Percentiles rank a stretch among this genome's conserved stretches.
Evolutionary conservation across 1,139 yeast species (phyloP).

Genomic region (Kurtzmaniella natalensis): DNA sequence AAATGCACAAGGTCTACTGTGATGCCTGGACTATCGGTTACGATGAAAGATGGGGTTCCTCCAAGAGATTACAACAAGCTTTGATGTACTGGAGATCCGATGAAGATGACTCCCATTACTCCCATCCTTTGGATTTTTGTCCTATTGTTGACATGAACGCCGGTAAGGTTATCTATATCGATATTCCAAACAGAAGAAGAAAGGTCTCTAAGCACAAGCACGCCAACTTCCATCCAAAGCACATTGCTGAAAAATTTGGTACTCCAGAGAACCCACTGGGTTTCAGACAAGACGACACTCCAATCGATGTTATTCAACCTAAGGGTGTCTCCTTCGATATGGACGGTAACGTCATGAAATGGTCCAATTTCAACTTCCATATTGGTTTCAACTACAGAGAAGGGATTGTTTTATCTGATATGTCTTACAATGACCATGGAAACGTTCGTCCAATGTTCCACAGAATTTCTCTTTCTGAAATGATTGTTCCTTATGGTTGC

Average conservation of each 20-base stretch:
- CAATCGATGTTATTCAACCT: conserved; percentile 70
- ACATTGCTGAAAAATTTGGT: conserved; percentile 56
- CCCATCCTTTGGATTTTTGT: conserved; percentile 79
- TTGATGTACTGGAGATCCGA: conserved; percentile 73
- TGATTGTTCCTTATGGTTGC: conserved; percentile 81
- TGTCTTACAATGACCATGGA: conserved; percentile 71
- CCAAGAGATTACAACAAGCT: conserved; percentile 75
- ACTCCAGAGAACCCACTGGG: conserved; percentile 45
- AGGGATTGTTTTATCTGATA: conserved; percentile 75
- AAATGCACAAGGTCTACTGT: conserved; percentile 71
- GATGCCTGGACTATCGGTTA: conserved; percentile 86
- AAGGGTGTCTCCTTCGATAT: conserved; percentile 75
- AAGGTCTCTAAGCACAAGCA: conserved; percentile 64
- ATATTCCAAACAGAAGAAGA: conserved; percentile 72
- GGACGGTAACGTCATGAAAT: conserved; percentile 63
- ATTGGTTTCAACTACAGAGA: conserved; percentile 83
- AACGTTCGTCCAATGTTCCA: conserved; percentile 68
- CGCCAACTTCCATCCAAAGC: conserved; percentile 65
- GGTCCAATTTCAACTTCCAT: conserved; percentile 77
- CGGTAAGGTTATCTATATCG: conserved; percentile 64
- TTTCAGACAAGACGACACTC: conserved; percentile 56
- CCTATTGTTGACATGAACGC: conserved; percentile 77
- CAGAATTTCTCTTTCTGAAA: conserved; percentile 72
- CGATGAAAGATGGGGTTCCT: conserved; percentile 79
- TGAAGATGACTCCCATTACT: conserved; percentile 78